These are phyloP conservation scores for Coemansia sp. DNA, from an alignment of 192 early-diverging fungal genomes.

Conservation along the genomic window DNA sequence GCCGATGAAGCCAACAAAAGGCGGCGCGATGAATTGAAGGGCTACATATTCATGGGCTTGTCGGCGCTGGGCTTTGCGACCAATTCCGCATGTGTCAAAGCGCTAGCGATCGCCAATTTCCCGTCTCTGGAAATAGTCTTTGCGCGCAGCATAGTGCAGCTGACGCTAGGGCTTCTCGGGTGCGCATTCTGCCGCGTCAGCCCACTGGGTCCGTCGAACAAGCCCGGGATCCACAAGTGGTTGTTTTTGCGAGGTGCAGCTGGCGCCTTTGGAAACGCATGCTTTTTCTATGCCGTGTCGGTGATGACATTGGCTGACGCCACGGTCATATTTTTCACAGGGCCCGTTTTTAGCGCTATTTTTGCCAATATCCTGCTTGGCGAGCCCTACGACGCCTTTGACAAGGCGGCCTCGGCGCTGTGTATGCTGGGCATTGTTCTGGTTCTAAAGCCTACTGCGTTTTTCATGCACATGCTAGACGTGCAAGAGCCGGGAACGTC, in stretches of 20 bases:
- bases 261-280: constrained; percentile 63
- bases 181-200: constrained; percentile 54
- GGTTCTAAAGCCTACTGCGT: constrained; percentile 57
- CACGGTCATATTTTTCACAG: constrained; percentile 74
- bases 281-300: constrained; percentile 70
- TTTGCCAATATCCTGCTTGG: constrained; percentile 59
- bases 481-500: not conserved
- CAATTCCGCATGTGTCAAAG: constrained; percentile 73
- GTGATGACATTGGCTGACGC: constrained; percentile 70
- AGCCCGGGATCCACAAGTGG: constrained; percentile 46
- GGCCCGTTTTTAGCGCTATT: constrained; percentile 73
- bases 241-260: constrained; percentile 63
- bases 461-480: constrained; percentile 29
- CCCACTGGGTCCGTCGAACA: constrained; percentile 55
- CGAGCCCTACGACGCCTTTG: constrained; percentile 62
- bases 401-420: constrained; percentile 53
- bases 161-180: constrained; percentile 55
- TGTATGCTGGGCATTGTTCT: constrained; percentile 64
- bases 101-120: constrained; percentile 55
- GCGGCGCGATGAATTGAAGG: constrained; percentile 35
- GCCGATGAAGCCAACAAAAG: not conserved
- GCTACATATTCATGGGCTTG: constrained; percentile 57
- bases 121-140: constrained; percentile 72
- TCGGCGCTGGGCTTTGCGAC: constrained; percentile 69
- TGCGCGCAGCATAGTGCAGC: constrained; percentile 67